Percentiles rank a stretch among this genome's conserved stretches.
These are phyloP conservation scores for Starmerella lactis-condensi DNA, from an alignment of 805 yeast genomes.

Conservation along the genomic window DNA sequence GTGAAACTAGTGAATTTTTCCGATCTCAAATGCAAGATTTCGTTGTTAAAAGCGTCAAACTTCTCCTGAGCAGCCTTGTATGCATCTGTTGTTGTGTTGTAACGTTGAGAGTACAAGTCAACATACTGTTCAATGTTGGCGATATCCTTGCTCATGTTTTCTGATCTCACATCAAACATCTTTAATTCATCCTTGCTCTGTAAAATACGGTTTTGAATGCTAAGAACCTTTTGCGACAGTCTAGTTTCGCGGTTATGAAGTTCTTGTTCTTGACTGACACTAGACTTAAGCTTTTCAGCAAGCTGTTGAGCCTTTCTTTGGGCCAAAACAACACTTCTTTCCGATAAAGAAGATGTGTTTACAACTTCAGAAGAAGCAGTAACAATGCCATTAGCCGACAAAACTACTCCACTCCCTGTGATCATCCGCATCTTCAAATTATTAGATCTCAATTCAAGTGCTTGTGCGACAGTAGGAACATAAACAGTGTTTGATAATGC, in stretches of 20 bases:
- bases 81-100: background rate
- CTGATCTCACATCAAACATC: conserved; percentile 5
- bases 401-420: conserved; percentile 65
- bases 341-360: conserved; percentile 2
- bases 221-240: conserved; percentile 4
- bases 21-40: background rate
- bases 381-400: conserved; percentile 76
- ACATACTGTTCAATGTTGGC: background rate
- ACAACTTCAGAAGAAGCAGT: conserved; percentile 42
- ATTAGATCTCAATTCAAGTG: conserved; percentile 57
- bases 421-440: conserved; percentile 48
- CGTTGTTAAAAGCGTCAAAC: background rate
- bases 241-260: conserved; percentile 24
- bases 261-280: conserved; percentile 20
- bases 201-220: conserved; percentile 1
- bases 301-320: conserved; percentile 9
- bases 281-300: conserved; percentile 17
- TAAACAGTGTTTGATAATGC: conserved; percentile 65
- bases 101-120: background rate
- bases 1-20: conserved; percentile 8
- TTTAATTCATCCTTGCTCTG: conserved; percentile 4
- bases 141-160: conserved; percentile 1
- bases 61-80: background rate
- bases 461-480: conserved; percentile 51
- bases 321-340: conserved; percentile 10